Conservation (phyloP, 2,329 filamentous ascomycete genomes). For the Celoporthe dispersa region DNA sequence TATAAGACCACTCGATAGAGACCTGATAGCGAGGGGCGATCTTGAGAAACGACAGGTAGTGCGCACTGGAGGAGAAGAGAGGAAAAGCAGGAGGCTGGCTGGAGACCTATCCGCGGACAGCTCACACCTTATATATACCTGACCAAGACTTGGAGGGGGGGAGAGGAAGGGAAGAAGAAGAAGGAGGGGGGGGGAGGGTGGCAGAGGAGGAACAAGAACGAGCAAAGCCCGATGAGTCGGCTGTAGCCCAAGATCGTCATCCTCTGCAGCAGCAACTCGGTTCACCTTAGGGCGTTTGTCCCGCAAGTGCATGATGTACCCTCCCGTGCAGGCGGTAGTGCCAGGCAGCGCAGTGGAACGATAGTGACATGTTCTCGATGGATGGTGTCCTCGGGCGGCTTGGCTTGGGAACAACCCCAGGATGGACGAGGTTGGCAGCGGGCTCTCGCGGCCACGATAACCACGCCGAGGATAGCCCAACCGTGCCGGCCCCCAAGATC, state of each 20-base stretch:
- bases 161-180: too few species aligned
- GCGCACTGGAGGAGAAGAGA: constrained; percentile 25
- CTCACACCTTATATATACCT: constrained; percentile 25
- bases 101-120: constrained; percentile 21
- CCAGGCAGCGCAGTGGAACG: constrained; percentile 21
- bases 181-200: background rate
- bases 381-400: constrained; percentile 6
- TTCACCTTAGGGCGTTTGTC: constrained; percentile 12
- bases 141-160: constrained; percentile 1
- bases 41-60: constrained; percentile 30
- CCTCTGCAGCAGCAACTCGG: constrained; percentile 8
- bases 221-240: constrained; percentile 20
- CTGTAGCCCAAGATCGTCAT: constrained; percentile 10
- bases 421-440: constrained; percentile 12
- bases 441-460: constrained; percentile 19
- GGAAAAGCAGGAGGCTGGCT: constrained; percentile 28
- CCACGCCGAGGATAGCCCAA: constrained; percentile 22
- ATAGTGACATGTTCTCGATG: constrained; percentile 16
- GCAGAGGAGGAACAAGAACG: background rate
- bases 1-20: constrained; percentile 32
- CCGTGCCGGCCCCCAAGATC: constrained; percentile 5
- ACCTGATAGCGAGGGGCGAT: constrained; percentile 32
- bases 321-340: constrained; percentile 2
- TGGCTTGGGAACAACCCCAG: constrained; percentile 2
- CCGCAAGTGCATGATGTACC: constrained; percentile 15